These are phyloP conservation scores for Cercospora sojina DNA, from an alignment of 2,329 filamentous ascomycete genomes.

Conservation along the genomic window DNA sequence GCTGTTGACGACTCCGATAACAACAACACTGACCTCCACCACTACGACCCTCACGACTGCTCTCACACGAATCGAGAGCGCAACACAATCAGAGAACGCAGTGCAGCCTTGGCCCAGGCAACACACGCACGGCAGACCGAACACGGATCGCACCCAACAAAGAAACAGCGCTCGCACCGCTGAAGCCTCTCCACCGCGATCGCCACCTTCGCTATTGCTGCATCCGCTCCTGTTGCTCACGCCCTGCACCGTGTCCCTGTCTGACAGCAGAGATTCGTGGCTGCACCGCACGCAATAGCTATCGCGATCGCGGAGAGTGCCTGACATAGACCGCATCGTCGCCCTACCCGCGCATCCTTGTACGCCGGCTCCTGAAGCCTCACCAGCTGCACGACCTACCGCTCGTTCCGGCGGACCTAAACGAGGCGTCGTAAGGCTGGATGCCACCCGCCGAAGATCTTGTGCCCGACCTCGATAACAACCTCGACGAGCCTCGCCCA, in stretches of 20 bases:
- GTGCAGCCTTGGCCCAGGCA: neutral
- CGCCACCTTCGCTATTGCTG: neutral
- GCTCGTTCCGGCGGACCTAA: neutral
- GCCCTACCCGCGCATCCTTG: neutral
- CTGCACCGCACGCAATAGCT: neutral
- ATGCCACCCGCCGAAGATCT: constrained; percentile 29
- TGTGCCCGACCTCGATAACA: constrained; percentile 32
- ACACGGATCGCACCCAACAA: neutral
- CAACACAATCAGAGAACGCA: neutral
- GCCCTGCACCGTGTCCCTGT: neutral
- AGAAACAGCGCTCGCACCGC: neutral
- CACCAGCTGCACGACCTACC: neutral
- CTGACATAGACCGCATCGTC: neutral
- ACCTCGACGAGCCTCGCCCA: constrained; percentile 22
- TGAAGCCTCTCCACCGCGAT: neutral
- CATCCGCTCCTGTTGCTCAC: neutral
- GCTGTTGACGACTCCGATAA: neutral
- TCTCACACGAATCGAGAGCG: neutral
- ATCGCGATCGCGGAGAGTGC: neutral
- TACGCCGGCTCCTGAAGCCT: neutral
- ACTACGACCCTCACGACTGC: neutral
- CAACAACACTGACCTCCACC: neutral
- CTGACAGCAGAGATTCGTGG: neutral
- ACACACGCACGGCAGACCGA: neutral
- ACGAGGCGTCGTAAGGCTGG: constrained; percentile 18